A percentile compares a stretch with the other conserved stretches of the same genome.
Conservation (phyloP, 2,329 filamentous ascomycete genomes). For the Colletotrichum euphorbiae region DNA sequence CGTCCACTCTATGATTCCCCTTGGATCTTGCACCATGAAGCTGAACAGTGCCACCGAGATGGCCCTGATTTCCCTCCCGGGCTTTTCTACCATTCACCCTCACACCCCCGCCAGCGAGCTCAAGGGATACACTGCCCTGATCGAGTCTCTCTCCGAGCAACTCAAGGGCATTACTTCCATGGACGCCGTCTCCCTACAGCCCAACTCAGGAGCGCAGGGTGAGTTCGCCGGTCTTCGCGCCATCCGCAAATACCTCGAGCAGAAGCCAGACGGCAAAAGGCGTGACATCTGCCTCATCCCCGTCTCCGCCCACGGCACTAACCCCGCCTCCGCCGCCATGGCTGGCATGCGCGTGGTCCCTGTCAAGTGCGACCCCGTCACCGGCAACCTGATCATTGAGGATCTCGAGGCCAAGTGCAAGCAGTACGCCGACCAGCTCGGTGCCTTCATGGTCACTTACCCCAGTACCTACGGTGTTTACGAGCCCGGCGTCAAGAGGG, state of each 20-base stretch:
- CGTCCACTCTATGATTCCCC: constrained; percentile 96
- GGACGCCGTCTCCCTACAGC: constrained; percentile 88
- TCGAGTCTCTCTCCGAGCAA: constrained; percentile 79
- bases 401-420: constrained; percentile 91
- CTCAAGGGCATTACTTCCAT: constrained; percentile 89
- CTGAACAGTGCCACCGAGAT: constrained; percentile 95
- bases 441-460: constrained; percentile 97
- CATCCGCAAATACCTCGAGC: constrained; percentile 86
- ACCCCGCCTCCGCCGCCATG: constrained; percentile 95
- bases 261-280: constrained; percentile 70
- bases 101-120: constrained; percentile 75
- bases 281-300: constrained; percentile 95
- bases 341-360: constrained; percentile 93
- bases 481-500: constrained; percentile 88
- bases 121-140: constrained; percentile 76
- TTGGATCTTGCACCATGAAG: constrained; percentile 99
- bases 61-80: constrained; percentile 82
- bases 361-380: constrained; percentile 88
- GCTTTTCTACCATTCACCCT: constrained; percentile 84
- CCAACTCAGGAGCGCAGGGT: constrained; percentile 95
- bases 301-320: constrained; percentile 94
- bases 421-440: constrained; percentile 86
- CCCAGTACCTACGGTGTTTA: constrained; percentile 96
- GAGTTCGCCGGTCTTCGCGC: constrained; percentile 92
- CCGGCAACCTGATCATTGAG: constrained; percentile 88